Evolutionary conservation across 371 early-diverging fungal species (phyloP).

Genomic region (Lichtheimia hyalospora): DNA sequence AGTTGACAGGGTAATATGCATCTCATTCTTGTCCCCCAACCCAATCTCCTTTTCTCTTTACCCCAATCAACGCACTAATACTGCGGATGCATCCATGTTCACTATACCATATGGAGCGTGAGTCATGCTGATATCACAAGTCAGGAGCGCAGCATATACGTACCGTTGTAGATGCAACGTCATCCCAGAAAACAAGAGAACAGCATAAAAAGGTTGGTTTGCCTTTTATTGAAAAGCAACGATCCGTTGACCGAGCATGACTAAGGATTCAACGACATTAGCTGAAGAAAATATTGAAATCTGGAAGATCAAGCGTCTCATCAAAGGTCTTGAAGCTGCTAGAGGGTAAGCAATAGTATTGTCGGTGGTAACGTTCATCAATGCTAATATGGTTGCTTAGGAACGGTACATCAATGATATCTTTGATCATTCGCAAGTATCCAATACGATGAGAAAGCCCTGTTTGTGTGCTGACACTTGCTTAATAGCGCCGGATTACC

Average conservation of each 20-base stretch:
- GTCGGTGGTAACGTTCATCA: not conserved
- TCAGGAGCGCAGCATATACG: too few relatives aligned
- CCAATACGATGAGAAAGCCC: not conserved
- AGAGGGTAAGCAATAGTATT: constrained; percentile 78
- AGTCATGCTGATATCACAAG: too few relatives aligned
- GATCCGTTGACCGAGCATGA: not conserved
- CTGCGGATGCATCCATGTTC: too few relatives aligned
- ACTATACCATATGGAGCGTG: too few relatives aligned
- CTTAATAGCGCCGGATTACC: constrained; percentile 83
- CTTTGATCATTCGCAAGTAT: constrained; percentile 89
- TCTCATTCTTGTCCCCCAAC: too few relatives aligned
- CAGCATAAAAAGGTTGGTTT: too few relatives aligned
- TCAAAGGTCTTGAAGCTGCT: constrained; percentile 94
- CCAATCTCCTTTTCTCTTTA: too few relatives aligned
- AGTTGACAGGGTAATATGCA: too few relatives aligned
- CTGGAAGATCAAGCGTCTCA: constrained; percentile 97
- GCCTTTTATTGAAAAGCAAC: too few relatives aligned
- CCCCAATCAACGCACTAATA: too few relatives aligned
- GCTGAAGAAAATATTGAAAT: constrained; percentile 82
- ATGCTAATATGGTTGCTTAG: constrained; percentile 37
- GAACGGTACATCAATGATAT: constrained; percentile 99
- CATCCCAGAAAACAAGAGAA: too few relatives aligned
- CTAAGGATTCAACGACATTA: not conserved
- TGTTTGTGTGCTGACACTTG: not conserved
- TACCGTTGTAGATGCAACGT: too few relatives aligned